Evolutionary conservation across 1,139 yeast species (phyloP), one percentile per base, ranked within the genome.

Genomic region (Scheffersomyces cryptocercus): DNA sequence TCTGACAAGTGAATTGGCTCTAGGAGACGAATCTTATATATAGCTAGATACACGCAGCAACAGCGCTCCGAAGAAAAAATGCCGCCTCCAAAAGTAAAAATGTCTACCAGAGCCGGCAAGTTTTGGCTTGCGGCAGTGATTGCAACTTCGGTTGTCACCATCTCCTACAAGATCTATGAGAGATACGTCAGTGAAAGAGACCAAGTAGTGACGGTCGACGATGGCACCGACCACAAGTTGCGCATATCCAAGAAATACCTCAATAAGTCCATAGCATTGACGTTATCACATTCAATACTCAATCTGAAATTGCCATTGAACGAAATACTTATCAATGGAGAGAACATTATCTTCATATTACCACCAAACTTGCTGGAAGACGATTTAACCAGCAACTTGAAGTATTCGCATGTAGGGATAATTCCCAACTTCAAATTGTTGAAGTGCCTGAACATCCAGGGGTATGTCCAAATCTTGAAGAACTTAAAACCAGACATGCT

Each of bases 351-450:
- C n/a, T 74, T 73, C 51, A 74, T 74, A 37, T 64, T 74, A 24
- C 79, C 79, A 1, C 79, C 79, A 8, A 69, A 73, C 47, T 62
- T 74, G 39, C 66, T 71, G 4, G 61, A 71, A 38, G 77, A 71
- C 32, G 79, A 74, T 50, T 61, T 73, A 40, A 59, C 53, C 45
- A 55, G 58, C 20, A 55, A 55, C 24, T 45, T 48, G 43, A 50
- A 53, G 29, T 39, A 41, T 7, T 49, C 42, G 24, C 50, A 44
- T 29, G 53, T 48, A 24, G 49, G 52, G 37, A 41, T 41, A 12
- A 40, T 59, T 37, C 63, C 64, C 2, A 74, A 74, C 54, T 74
- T 70, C 55, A 73, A 72, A 51, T 58, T 74, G 39, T 64, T 74
- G 45, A 64, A 67, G 44, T 72, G 79, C 48, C 62, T 63, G 48